Percentiles rank a stretch among this genome's conserved stretches.
Conservation (phyloP, 345 rosid species). For the Luvunga scandens region DNA sequence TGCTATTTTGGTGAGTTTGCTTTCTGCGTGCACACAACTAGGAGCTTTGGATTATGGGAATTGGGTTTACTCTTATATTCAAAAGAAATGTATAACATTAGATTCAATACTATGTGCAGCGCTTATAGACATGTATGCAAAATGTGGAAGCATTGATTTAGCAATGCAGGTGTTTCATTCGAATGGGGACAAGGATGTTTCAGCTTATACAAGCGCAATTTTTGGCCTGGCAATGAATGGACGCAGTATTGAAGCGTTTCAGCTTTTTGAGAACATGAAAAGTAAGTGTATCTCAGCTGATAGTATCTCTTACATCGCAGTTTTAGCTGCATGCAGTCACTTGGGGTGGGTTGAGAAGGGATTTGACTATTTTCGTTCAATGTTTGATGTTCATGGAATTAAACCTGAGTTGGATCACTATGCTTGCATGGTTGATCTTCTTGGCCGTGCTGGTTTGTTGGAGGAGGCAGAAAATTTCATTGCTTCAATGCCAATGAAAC, state of each 20-base stretch:
- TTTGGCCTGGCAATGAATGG: conserved; percentile 36
- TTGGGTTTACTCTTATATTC: conserved; percentile 34
- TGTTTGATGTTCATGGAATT: conserved; percentile 22
- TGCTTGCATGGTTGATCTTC: conserved; percentile 42
- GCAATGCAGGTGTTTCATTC: conserved; percentile 26
- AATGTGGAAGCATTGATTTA: conserved; percentile 30
- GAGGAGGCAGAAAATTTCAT: conserved; percentile 29
- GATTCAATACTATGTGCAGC: conserved; percentile 29
- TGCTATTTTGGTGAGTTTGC: conserved; percentile 26
- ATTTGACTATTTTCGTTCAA: conserved; percentile 22
- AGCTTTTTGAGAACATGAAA: conserved; percentile 29
- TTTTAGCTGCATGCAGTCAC: conserved; percentile 39
- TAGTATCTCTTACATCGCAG: conserved; percentile 29
- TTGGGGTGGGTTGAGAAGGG: conserved; percentile 36
- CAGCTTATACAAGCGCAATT: conserved; percentile 37
- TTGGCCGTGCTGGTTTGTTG: conserved; percentile 39
- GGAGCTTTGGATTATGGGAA: conserved; percentile 32
- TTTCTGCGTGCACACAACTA: conserved; percentile 34
- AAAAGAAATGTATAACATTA: conserved; percentile 16
- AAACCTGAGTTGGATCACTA: conserved; percentile 35
- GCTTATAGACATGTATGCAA: conserved; percentile 34
- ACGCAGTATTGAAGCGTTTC: conserved; percentile 23
- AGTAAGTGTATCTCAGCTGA: conserved; percentile 19
- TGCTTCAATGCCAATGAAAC: conserved; percentile 32
- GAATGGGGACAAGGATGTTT: conserved; percentile 23